A percentile compares a stretch with the other conserved stretches of the same genome.
phyloP scores from a whole-genome alignment of 169 alveolate genomes.

The Plasmodium vinckei region DNA sequence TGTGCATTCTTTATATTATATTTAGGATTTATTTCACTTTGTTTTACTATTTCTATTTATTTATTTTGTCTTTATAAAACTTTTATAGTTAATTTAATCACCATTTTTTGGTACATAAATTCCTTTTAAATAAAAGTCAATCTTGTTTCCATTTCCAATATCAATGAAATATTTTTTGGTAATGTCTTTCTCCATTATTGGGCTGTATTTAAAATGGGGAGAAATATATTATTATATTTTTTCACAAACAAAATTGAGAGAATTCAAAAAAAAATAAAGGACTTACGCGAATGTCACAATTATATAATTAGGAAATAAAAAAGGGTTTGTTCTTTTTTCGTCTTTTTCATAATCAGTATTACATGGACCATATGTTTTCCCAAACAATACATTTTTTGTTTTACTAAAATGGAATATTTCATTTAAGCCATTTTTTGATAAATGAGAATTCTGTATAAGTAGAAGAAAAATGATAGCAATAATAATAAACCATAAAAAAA shows the following conservation, averaged over 20 bases:
- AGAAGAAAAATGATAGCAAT: neutral
- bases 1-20: neutral
- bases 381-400: slow-evolving; percentile 56
- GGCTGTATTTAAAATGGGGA: slow-evolving; percentile 27
- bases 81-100: slow-evolving; percentile 18
- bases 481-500: neutral
- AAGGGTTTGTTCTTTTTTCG: slow-evolving; percentile 52
- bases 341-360: slow-evolving; percentile 6
- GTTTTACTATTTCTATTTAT: neutral
- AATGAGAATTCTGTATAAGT: neutral
- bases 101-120: slow-evolving; percentile 53
- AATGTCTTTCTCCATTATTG: slow-evolving; percentile 29
- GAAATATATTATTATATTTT: neutral
- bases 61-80: slow-evolving; percentile 26
- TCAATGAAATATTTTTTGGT: slow-evolving; percentile 64
- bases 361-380: slow-evolving; percentile 48
- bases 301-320: slow-evolving; percentile 60
- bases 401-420: slow-evolving; percentile 63
- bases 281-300: slow-evolving; percentile 65
- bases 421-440: slow-evolving; percentile 8
- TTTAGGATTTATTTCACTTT: slow-evolving; percentile 3
- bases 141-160: slow-evolving; percentile 17
- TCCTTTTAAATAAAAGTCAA: slow-evolving; percentile 67
- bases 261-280: slow-evolving; percentile 6
- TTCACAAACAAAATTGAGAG: neutral